A percentile compares a stretch with the other conserved stretches of the same genome.
phyloP scores from a whole-genome alignment of 176 grass and related monocot genomes.

The Puya raimondii region DNA sequence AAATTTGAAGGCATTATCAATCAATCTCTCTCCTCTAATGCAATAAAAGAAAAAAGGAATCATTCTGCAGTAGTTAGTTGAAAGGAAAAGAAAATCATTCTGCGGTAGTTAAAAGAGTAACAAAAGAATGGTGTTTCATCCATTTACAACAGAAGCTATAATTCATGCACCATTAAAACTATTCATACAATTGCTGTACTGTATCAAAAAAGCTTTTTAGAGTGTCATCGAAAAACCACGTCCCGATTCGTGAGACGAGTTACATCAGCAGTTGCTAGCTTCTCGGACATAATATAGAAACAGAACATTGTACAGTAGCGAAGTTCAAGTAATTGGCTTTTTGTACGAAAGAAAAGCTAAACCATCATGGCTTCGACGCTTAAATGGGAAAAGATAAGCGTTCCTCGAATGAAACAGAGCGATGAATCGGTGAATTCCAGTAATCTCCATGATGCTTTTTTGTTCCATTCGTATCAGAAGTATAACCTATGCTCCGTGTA shows the following conservation, averaged over 20 bases:
- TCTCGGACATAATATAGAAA: not conserved
- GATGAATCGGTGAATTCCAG: not conserved
- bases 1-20: too few relatives aligned
- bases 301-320: not conserved
- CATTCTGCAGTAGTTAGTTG: too few relatives aligned
- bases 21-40: too few relatives aligned
- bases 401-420: not conserved
- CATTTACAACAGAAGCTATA: too few relatives aligned
- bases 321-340: not conserved
- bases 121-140: too few relatives aligned
- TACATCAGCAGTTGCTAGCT: not conserved
- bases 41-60: too few relatives aligned
- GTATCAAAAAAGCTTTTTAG: not conserved
- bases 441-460: not conserved
- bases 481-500: not conserved
- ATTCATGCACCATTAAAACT: too few relatives aligned
- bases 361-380: not conserved
- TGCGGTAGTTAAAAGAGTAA: too few relatives aligned
- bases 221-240: not conserved
- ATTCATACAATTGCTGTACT: too few relatives aligned
- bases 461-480: not conserved
- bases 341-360: not conserved
- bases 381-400: not conserved
- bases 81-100: too few relatives aligned
- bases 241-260: not conserved